Percentiles rank a stretch among this genome's conserved stretches.
phyloP scores from a whole-genome alignment of 2,329 filamentous ascomycete species.

The Pestalotiopsis sp. region DNA sequence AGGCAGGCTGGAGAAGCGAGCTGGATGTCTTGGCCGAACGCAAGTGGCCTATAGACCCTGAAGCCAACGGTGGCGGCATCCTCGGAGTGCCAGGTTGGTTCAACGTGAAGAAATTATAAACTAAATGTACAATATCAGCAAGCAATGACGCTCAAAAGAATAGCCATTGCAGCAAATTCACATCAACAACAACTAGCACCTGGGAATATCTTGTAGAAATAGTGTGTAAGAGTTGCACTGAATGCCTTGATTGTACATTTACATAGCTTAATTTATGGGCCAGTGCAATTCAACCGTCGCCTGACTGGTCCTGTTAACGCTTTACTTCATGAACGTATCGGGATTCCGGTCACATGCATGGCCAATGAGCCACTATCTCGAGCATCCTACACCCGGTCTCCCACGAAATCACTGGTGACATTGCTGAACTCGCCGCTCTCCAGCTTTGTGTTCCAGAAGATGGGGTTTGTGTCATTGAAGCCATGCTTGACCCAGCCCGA shows the following conservation, averaged over 20 bases:
- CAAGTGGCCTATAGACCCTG: conserved; percentile 75
- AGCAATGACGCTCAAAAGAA: neutral
- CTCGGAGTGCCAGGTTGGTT: conserved; percentile 43
- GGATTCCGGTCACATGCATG: neutral
- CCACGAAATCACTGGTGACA: conserved; percentile 76
- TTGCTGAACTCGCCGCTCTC: conserved; percentile 98
- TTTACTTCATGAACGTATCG: conserved; percentile 7
- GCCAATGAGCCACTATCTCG: neutral
- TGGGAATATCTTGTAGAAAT: neutral
- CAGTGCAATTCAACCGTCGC: conserved; percentile 16
- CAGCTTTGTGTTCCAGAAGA: conserved; percentile 99
- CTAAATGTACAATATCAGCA: neutral
- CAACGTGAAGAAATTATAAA: conserved; percentile 15
- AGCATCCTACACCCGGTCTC: conserved; percentile 16
- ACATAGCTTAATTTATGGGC: conserved; percentile 18
- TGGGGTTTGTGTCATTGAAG: conserved; percentile 96
- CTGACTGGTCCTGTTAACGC: conserved; percentile 18
- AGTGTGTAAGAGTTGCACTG: neutral
- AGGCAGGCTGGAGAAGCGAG: conserved; percentile 70
- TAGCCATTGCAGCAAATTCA: neutral
- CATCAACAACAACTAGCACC: neutral
- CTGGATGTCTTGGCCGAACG: conserved; percentile 61
- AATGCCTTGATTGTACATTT: conserved; percentile 26
- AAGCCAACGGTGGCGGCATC: conserved; percentile 65
- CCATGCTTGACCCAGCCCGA: conserved; percentile 98